Evolutionary conservation across 257 asterid genomes (phyloP).

Genomic region (Gardenia jasminoides): DNA sequence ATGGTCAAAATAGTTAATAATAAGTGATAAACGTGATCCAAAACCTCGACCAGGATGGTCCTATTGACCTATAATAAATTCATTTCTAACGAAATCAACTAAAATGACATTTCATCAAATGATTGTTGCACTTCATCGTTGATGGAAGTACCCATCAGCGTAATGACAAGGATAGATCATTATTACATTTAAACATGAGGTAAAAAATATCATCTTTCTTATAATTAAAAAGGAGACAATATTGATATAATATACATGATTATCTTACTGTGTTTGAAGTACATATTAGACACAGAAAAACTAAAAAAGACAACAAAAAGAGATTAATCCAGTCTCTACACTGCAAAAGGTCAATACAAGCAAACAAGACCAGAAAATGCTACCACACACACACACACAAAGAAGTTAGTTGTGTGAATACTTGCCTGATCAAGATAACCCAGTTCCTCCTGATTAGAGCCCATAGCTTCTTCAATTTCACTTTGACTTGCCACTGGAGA

Average conservation of each 20-base stretch:
- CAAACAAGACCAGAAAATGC: background rate
- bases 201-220: too few species aligned
- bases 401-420: slow-evolving; percentile 11
- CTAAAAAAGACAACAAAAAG: background rate
- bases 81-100: background rate
- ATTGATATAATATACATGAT: too few species aligned
- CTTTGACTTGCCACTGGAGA: slow-evolving; percentile 31
- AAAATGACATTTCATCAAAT: background rate
- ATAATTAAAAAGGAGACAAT: too few species aligned
- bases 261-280: too few species aligned
- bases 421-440: slow-evolving; percentile 63
- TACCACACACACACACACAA: too few species aligned
- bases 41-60: background rate
- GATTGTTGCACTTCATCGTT: background rate
- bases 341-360: background rate
- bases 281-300: too few species aligned
- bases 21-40: background rate
- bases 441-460: slow-evolving; percentile 69
- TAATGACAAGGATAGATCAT: background rate
- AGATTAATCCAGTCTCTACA: background rate
- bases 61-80: background rate
- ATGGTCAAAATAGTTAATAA: background rate
- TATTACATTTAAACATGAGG: too few species aligned
- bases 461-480: slow-evolving; percentile 70
- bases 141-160: background rate